Base-by-base conservation (phyloP, 495 filamentous ascomycete species). In the Penicillium flavigenum region DNA sequence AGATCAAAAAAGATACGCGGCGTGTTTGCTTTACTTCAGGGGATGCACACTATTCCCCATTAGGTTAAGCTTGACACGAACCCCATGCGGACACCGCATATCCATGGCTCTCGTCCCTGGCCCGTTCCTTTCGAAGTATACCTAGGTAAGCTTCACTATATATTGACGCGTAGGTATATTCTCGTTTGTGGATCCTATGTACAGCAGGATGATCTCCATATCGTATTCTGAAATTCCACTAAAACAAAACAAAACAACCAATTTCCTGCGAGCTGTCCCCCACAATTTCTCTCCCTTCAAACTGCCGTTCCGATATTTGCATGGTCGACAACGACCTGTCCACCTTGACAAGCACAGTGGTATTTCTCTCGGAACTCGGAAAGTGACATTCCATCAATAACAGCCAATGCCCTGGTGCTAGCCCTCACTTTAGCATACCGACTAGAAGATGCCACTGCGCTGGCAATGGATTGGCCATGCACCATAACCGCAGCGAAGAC, bases 401-500 rank as follows among this genome's bases (percentile, higher is more conserved):
- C 62, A 19, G 73, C 59, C 49, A 91, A 57, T 0, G 90, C 90
- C 48, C 79, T 79, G 62, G 88, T 82, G 46, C 88, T 87, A 4
- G 87, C 91, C 41, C 80, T 84, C 16, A 90, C 68, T 68, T 90
- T 92, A 0, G 89, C 91, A 72, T 88, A 84, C 51, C 87, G 79
- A 1, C 80, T 78, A 48, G 84, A 90, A 8, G 75, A 79, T 0
- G 84, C 83, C 38, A 76, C 75, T 0, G 80, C 85, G 51, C 88
- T 77, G 0, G 84, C 85, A 34, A 91, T 65, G 47, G 90, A 77
- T 41, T 81, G 62, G 42, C 83, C 80, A 64, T 98, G 94, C 7
- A 98, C 81, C 65, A 93, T 76, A 19, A 97, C 79, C 4, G 83
- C 90, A 2, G 89, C 88, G 4, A 92, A 75, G 14, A 91, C 76